Base-by-base conservation (phyloP, 169 alveolate genomes). In the Plasmodium billcollinsi region DNA sequence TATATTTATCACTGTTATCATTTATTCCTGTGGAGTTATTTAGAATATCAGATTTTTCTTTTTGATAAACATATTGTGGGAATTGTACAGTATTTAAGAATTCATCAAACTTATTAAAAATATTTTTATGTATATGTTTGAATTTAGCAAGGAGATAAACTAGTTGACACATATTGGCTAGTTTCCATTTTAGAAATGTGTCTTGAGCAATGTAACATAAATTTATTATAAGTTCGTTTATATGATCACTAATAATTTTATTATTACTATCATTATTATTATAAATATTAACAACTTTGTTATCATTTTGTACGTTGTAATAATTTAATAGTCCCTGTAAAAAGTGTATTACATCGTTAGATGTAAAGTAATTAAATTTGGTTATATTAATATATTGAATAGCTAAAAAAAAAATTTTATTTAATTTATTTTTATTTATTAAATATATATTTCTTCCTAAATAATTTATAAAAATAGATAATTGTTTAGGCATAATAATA, bases 401-500 rank as follows among this genome's bases (percentile, higher is more conserved):
- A 6, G 89, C 66, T 58, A 65, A 39, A 21, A 12, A 45, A 66
- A 65, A 65, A 18, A 78, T 78, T 14, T 50, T 58, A 3, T 78
- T 33, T 59, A 78, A 50, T 21, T 78, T 39, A 26, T 78, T 15
- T 45, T 66, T 78, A 14, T 24, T 50, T 5, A 78, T 43, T 52
- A 78, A 66, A 45, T 63, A n/a, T 14, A 26, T 39, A 66, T 78
- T 78, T 78, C 89, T 78, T 21, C 89, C 89, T 78, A 78, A n/a
- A 58, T 78, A 78, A n/a, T 78, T 78, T 26, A 78, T 39, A 50
- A 65, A 78, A 24, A 78, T 78, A 0, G 89, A 52, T 59, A 78
- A 45, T 26, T 78, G 89, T 65, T 78, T 78, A 49, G 89, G 89
- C 89, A 78, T 78, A 49, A 78, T 78, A 12, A 78, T 45, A 24